A percentile compares a stretch with the other conserved stretches of the same genome.
These are phyloP conservation scores for Schwanniomyces polymorphus DNA, from an alignment of 805 yeast species.

Conservation along the genomic window DNA sequence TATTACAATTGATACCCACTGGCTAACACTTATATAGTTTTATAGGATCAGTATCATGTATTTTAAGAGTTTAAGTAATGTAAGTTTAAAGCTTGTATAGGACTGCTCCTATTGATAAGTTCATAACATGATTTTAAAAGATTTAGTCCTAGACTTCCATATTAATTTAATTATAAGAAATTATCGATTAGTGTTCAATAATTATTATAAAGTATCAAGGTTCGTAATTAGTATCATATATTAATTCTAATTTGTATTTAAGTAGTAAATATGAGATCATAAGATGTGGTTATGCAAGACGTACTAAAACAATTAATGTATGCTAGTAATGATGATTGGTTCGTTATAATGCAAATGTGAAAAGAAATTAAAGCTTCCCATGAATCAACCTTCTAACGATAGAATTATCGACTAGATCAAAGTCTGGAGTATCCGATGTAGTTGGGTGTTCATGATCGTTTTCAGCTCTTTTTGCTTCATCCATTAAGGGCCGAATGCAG, in stretches of 20 bases:
- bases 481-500: constrained; percentile 65
- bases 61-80: too few species aligned
- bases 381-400: constrained; percentile 16
- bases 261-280: neutral
- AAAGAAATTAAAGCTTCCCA: constrained; percentile 4
- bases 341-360: neutral
- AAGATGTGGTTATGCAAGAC: neutral
- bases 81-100: too few species aligned
- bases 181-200: neutral
- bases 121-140: too few species aligned
- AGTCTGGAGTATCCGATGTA: neutral
- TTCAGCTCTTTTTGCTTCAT: constrained; percentile 48
- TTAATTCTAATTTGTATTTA: neutral
- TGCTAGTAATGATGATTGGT: neutral
- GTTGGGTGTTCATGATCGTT: constrained; percentile 1
- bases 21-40: too few species aligned
- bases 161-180: too few species aligned
- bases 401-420: constrained; percentile 12
- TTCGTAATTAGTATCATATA: neutral
- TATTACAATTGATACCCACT: too few species aligned
- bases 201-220: neutral
- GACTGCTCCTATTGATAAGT: too few species aligned
- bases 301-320: neutral
- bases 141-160: too few species aligned
- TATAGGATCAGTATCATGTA: too few species aligned